Evolutionary conservation across 306 rosid genomes (phyloP).

Genomic region (Acacia crassicarpa): DNA sequence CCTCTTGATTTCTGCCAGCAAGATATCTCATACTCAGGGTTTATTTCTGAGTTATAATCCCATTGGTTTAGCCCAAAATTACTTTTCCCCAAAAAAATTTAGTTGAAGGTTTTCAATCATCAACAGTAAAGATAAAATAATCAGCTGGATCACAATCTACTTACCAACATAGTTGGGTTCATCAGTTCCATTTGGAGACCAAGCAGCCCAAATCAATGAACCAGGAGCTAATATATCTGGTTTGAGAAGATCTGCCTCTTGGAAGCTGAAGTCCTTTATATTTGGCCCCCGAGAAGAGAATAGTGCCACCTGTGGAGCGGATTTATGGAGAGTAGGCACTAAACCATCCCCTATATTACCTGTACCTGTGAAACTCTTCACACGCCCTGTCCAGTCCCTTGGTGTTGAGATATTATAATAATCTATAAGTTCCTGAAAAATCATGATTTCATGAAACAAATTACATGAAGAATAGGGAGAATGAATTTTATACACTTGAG

Average conservation of each 20-base stretch:
- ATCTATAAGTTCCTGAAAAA: conserved; percentile 79
- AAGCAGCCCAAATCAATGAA: conserved; percentile 97
- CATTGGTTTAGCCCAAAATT: background rate
- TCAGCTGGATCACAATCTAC: conserved; percentile 38
- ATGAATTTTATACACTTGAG: conserved; percentile 21
- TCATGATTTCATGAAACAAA: conserved; percentile 27
- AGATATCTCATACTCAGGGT: background rate
- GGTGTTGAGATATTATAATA: conserved; percentile 86
- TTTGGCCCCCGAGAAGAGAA: conserved; percentile 98
- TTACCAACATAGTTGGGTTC: conserved; percentile 88
- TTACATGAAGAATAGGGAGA: conserved; percentile 20
- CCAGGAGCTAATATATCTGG: conserved; percentile 99
- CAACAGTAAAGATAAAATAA: conserved; percentile 9
- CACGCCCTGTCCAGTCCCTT: conserved; percentile 99
- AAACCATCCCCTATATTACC: conserved; percentile 94
- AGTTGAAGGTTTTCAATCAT: conserved; percentile 8
- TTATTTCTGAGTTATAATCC: background rate
- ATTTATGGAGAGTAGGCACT: conserved; percentile 85
- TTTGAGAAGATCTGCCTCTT: conserved; percentile 98
- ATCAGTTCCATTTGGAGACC: conserved; percentile 99
- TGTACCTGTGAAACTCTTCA: conserved; percentile 74
- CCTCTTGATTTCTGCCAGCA: conserved; percentile 7
- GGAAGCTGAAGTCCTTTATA: conserved; percentile 87
- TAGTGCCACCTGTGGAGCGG: conserved; percentile 97
- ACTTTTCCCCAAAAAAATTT: background rate